These are phyloP conservation scores for Blastobotrys robertii DNA, from an alignment of 805 yeast genomes.

Conservation along the genomic window DNA sequence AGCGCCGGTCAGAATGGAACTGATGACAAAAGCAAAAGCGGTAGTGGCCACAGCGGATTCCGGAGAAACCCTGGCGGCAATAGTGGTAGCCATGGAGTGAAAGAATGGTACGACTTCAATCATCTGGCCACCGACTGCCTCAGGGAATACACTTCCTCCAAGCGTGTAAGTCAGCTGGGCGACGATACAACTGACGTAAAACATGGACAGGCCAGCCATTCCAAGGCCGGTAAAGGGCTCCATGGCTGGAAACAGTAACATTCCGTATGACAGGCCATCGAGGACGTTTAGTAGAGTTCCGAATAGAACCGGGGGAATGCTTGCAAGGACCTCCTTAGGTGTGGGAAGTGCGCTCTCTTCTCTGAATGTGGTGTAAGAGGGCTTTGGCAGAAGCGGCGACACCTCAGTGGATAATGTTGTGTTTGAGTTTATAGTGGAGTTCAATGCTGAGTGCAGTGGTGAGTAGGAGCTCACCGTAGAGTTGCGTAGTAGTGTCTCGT, in stretches of 20 bases:
- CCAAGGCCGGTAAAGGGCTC: slow-evolving; percentile 74
- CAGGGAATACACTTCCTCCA: slow-evolving; percentile 82
- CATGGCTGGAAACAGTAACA: slow-evolving; percentile 92
- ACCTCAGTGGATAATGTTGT: too few relatives aligned
- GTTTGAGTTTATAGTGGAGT: too few relatives aligned
- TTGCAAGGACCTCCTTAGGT: slow-evolving; percentile 31
- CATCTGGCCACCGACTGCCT: slow-evolving; percentile 97
- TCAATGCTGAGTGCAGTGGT: too few relatives aligned
- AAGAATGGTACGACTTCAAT: slow-evolving; percentile 98
- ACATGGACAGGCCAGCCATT: slow-evolving; percentile 87
- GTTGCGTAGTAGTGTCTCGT: too few relatives aligned
- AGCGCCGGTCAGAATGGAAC: slow-evolving; percentile 78
- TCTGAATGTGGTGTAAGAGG: too few relatives aligned
- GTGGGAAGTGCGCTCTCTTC: too few relatives aligned
- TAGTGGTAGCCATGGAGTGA: slow-evolving; percentile 82
- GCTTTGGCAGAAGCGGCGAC: too few relatives aligned
- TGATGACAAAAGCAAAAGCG: slow-evolving; percentile 70
- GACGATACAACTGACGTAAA: slow-evolving; percentile 82
- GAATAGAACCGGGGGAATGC: slow-evolving; percentile 71
- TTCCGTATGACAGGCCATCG: slow-evolving; percentile 92
- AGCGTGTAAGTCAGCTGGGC: slow-evolving; percentile 81
- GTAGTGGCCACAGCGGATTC: slow-evolving; percentile 70
- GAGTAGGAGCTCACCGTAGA: too few relatives aligned
- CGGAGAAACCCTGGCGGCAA: slow-evolving; percentile 42
- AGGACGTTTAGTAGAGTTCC: slow-evolving; percentile 80